Conservation (phyloP, 2,329 filamentous ascomycete species). For the Fusarium chaquense region DNA sequence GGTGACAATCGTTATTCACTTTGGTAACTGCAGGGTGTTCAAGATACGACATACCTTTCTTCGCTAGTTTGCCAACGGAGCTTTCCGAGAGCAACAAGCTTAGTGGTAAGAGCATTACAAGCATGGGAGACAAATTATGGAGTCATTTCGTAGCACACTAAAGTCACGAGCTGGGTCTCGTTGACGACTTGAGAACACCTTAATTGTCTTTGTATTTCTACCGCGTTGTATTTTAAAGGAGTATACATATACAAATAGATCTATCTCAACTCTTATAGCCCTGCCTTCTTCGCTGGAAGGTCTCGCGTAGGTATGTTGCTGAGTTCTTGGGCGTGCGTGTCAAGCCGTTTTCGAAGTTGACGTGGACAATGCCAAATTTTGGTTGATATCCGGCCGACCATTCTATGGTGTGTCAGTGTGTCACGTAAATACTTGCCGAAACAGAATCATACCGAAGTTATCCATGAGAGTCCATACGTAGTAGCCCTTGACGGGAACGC, state of each 20-base stretch:
- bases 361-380: constrained; percentile 55
- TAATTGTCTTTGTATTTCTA: not conserved
- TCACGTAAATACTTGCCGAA: not conserved
- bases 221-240: not conserved
- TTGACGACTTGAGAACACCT: not conserved
- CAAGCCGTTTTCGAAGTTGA: constrained; percentile 52
- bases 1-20: not conserved
- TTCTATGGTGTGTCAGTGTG: not conserved
- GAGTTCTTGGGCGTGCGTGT: constrained; percentile 56
- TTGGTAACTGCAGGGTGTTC: not conserved
- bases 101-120: not conserved
- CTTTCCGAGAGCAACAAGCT: not conserved
- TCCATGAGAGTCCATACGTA: constrained; percentile 14
- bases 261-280: not conserved
- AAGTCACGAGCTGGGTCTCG: not conserved
- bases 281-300: not conserved
- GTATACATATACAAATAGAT: not conserved
- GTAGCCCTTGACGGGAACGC: not conserved
- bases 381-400: constrained; percentile 56
- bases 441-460: not conserved
- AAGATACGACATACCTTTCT: not conserved
- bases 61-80: no score
- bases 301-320: constrained; percentile 29
- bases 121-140: not conserved
- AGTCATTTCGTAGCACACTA: not conserved